phyloP scores from a whole-genome alignment of 257 asterid species.

The Gentiana macrophylla region DNA sequence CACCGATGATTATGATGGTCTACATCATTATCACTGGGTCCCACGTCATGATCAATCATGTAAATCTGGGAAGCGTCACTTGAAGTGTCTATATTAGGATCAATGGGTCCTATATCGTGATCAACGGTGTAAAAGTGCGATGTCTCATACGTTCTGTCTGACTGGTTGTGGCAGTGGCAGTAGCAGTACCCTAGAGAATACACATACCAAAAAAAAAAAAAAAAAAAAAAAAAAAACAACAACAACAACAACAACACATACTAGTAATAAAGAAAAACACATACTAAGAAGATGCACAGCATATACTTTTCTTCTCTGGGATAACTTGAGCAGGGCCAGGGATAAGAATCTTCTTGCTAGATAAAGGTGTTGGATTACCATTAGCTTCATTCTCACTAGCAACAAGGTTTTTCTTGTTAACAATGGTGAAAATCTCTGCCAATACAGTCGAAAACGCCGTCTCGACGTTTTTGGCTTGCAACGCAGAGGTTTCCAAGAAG shows the following conservation, averaged over 20 bases:
- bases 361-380: constrained; percentile 41
- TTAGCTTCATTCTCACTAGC: constrained; percentile 43
- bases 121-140: no score
- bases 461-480: constrained; percentile 62
- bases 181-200: no score
- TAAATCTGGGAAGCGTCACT: no score
- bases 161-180: no score
- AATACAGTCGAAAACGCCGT: constrained; percentile 49
- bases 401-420: constrained; percentile 49
- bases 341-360: constrained; percentile 52
- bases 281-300: constrained; percentile 36
- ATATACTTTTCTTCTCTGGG: constrained; percentile 59
- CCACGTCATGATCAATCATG: no score
- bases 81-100: no score
- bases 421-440: constrained; percentile 58
- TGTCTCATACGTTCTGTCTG: no score
- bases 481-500: constrained; percentile 73
- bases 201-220: not conserved
- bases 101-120: no score
- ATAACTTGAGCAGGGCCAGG: constrained; percentile 63
- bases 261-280: not conserved
- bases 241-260: not conserved
- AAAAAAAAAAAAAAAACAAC: not conserved
- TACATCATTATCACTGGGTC: no score
- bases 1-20: no score